These are phyloP conservation scores for Hortiboletus flavorubellus DNA, from an alignment of 768 basidiomycete genomes.

Conservation along the genomic window DNA sequence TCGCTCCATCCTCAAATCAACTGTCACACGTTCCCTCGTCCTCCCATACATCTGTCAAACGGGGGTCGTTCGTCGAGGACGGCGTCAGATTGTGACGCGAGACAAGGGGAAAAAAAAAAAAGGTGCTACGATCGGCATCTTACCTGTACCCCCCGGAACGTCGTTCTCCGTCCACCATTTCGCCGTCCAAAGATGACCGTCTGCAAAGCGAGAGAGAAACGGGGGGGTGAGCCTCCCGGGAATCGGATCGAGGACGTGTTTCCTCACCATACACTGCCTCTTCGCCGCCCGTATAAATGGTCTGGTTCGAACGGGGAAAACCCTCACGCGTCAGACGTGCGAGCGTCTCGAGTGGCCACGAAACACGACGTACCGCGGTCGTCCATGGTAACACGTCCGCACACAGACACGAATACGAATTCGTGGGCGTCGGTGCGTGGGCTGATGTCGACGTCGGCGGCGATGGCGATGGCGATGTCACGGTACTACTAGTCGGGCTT, in stretches of 20 bases:
- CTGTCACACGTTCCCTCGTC: conserved; percentile 32
- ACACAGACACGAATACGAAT: conserved; percentile 37
- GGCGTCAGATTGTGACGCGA: neutral
- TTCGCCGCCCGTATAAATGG: conserved; percentile 37
- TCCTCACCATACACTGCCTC: conserved; percentile 41
- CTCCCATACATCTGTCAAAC: conserved; percentile 31
- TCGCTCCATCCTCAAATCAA: conserved; percentile 1
- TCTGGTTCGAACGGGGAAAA: neutral
- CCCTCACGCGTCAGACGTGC: too few species aligned
- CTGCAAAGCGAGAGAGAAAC: conserved; percentile 11
- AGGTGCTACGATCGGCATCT: neutral
- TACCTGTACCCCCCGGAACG: conserved; percentile 28
- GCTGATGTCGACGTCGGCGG: neutral
- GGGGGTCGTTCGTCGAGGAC: neutral
- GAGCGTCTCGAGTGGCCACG: neutral
- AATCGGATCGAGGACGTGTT: too few species aligned
- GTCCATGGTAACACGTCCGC: conserved; percentile 42
- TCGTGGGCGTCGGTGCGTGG: conserved; percentile 7
- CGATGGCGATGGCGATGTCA: neutral
- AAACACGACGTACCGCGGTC: conserved; percentile 17
- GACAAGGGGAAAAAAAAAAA: too few species aligned
- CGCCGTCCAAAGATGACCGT: conserved; percentile 49
- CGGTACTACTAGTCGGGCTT: conserved; percentile 19
- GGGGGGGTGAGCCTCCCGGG: neutral
- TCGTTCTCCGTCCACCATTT: conserved; percentile 50